phyloP scores from a whole-genome alignment of 2,329 filamentous ascomycete species.

The Pseudohalonectria lignicola region DNA sequence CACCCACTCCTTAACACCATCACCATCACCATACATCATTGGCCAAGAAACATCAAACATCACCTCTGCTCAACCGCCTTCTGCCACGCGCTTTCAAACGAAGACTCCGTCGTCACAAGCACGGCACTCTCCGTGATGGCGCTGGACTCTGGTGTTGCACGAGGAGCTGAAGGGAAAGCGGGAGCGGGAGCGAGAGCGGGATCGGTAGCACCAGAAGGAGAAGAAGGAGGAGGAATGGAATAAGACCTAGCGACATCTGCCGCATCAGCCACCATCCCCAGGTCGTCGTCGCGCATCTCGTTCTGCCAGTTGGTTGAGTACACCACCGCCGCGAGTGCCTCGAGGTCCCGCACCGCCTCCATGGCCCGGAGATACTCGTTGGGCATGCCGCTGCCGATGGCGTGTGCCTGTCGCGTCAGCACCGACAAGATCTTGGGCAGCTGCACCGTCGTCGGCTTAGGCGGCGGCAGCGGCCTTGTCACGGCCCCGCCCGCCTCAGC shows the following conservation, averaged over 20 bases:
- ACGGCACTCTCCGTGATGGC: constrained; percentile 33
- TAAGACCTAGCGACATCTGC: constrained; percentile 11
- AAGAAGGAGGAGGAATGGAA: too few relatives aligned
- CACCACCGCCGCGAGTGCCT: constrained; percentile 77
- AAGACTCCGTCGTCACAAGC: constrained; percentile 31
- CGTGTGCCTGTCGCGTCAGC: constrained; percentile 81
- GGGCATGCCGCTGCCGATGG: constrained; percentile 68
- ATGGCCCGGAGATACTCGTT: constrained; percentile 65
- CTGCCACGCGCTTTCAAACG: constrained; percentile 61
- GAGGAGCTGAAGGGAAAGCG: not conserved
- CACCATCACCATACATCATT: too few relatives aligned
- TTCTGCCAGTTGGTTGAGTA: constrained; percentile 76
- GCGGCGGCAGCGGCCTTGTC: too few relatives aligned
- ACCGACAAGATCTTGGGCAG: constrained; percentile 85
- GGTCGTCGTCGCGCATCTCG: constrained; percentile 44
- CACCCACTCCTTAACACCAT: too few relatives aligned
- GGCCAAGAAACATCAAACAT: too few relatives aligned
- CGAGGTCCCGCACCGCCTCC: constrained; percentile 64
- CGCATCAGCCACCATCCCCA: constrained; percentile 18
- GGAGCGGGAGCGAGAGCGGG: constrained; percentile 5
- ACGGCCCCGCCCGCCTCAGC: constrained; percentile 13
- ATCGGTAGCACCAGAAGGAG: too few relatives aligned
- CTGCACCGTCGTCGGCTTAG: constrained; percentile 45
- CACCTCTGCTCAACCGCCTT: constrained; percentile 39
- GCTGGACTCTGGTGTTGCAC: too few relatives aligned